Base-by-base conservation (phyloP, 148 eudicot genomes). In the Rhododendron molle region DNA sequence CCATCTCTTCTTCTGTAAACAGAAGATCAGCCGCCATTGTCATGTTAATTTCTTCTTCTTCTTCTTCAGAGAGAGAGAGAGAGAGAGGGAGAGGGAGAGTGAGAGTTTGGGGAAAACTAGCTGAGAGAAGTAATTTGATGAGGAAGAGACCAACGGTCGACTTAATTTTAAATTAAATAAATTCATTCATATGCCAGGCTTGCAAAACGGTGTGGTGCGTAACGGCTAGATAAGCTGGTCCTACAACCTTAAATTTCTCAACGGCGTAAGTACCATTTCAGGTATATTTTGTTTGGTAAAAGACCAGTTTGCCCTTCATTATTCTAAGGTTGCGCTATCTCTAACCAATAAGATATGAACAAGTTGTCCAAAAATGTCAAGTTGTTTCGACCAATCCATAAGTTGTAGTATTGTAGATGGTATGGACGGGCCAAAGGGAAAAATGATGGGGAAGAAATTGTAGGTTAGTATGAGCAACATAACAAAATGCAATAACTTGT, bases 1-100 rank as follows among this genome's bases (percentile, higher is more conserved):
- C 88, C 90, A 95, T 89, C 80, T 97, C 98, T 20, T 92, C 96
- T 20, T 93, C 91, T 4, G 92, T 85, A 81, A 95, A 92, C 28
- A 89, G 67, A 60, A 88, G 79, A 12, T 90, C 93, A 23, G 86
- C 89, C 72, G 94, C 91, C 99, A 95, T 95, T 85, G 74, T 82
- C 0, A 84, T 43, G 80, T 46, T 46, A 32, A 21, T 21, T 11
- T 43, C 71, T 34, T 40, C 60, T 14, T 5, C 32, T 65, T 4
- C 16, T 30, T 44, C 21, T 46, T 46, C 21, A 44, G 47, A 44
- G 0, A 58, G n/a, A 47, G 56, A 43, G 65, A 67, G 50, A 81
- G 34, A 43, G n/a, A 58, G 65, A 43, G 65, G 56, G 50, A 81
- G 34, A 43, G n/a, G 21, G 65, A 54, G 21, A 18, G 60, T 3